phyloP scores from a whole-genome alignment of 495 filamentous ascomycete genomes.

The Penicillium nucicola region DNA sequence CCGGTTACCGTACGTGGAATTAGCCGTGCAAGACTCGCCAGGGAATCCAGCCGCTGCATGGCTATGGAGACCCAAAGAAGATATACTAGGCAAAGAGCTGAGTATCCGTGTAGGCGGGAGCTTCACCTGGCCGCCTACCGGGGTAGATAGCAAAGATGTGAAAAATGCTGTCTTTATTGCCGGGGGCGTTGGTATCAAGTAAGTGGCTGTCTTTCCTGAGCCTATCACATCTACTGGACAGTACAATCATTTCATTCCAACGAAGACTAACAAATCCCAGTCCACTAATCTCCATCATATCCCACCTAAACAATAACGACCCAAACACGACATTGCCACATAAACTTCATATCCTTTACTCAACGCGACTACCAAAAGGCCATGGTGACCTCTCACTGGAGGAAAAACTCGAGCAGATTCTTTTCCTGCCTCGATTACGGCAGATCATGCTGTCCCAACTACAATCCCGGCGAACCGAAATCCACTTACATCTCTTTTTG shows the following conservation, averaged over 20 bases:
- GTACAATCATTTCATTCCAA: neutral
- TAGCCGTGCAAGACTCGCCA: slow-evolving; percentile 67
- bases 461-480: slow-evolving; percentile 25
- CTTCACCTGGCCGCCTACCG: slow-evolving; percentile 71
- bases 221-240: too few relatives aligned
- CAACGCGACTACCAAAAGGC: slow-evolving; percentile 32
- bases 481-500: slow-evolving; percentile 39
- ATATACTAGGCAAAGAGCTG: slow-evolving; percentile 57
- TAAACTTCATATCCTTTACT: slow-evolving; percentile 43
- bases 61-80: slow-evolving; percentile 58
- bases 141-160: slow-evolving; percentile 35
- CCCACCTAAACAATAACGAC: slow-evolving; percentile 37
- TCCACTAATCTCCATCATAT: slow-evolving; percentile 58
- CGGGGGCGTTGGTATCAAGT: slow-evolving; percentile 83
- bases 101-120: slow-evolving; percentile 72
- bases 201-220: slow-evolving; percentile 4
- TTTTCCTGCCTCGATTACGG: slow-evolving; percentile 55
- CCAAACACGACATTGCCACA: slow-evolving; percentile 14
- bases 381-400: slow-evolving; percentile 27
- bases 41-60: slow-evolving; percentile 69
- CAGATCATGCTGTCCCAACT: slow-evolving; percentile 35
- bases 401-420: slow-evolving; percentile 54
- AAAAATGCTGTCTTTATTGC: slow-evolving; percentile 69
- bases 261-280: slow-evolving; percentile 15
- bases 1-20: slow-evolving; percentile 56